Evolutionary conservation across 768 basidiomycete species (phyloP), one percentile per base, ranked within the genome.

Genomic region (Botryobasidium botryosum): DNA sequence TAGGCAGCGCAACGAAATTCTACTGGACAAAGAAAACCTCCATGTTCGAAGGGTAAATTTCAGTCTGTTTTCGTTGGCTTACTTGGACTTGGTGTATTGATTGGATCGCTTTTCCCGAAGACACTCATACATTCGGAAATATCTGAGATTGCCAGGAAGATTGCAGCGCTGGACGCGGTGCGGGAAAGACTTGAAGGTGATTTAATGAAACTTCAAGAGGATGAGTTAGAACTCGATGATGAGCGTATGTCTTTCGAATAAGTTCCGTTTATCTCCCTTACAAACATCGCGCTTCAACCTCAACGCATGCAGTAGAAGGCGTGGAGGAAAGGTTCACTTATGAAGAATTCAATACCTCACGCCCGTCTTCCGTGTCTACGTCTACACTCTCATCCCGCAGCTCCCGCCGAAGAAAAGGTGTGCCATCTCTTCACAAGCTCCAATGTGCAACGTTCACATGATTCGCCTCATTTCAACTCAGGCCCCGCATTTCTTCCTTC

Each of bases 401-500:
- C n/a, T n/a, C n/a, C n/a, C n/a, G n/a, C n/a, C n/a, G n/a, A n/a
- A n/a, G n/a, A n/a, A n/a, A n/a, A n/a, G n/a, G n/a, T n/a, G n/a
- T n/a, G n/a, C n/a, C n/a, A n/a, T n/a, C n/a, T n/a, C n/a, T n/a
- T n/a, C n/a, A n/a, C n/a, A n/a, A n/a, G n/a, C n/a, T n/a, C n/a
- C n/a, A n/a, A n/a, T n/a, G n/a, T n/a, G n/a, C n/a, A n/a, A n/a
- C n/a, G n/a, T n/a, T n/a, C n/a, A n/a, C n/a, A n/a, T n/a, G n/a
- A n/a, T n/a, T n/a, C n/a, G n/a, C n/a, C n/a, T n/a, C n/a, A n/a
- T n/a, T n/a, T n/a, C n/a, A n/a, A n/a, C n/a, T 33, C 48, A 79
- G 91, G 92, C 2, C 91, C 92, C 0, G 85, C 85, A 15, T 97
- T 99, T 67, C 60, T 99, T 38, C 94, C 94, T 3, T 94, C 90